phyloP scores from a whole-genome alignment of 768 basidiomycete species.

The Leccinellum luteum region DNA sequence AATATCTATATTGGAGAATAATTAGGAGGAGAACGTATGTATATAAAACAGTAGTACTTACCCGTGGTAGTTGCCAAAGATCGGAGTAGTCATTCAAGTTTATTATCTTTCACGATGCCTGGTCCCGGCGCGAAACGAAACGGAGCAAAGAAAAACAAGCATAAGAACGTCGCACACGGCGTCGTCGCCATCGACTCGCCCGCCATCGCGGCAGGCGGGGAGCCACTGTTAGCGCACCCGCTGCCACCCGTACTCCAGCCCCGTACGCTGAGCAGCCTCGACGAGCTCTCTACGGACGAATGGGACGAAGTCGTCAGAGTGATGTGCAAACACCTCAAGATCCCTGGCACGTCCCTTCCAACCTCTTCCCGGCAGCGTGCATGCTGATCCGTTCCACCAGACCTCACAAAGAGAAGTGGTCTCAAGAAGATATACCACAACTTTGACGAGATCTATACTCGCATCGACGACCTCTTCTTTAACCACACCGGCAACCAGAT shows the following conservation, averaged over 20 bases:
- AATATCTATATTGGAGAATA: too few species aligned
- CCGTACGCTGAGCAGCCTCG: slow-evolving; percentile 12
- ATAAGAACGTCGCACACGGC: slow-evolving; percentile 1
- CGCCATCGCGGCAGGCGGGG: background rate
- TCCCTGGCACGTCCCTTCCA: slow-evolving; percentile 45
- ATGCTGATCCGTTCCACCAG: slow-evolving; percentile 33
- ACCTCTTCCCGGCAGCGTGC: too few species aligned
- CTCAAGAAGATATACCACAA: slow-evolving; percentile 61
- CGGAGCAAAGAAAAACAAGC: slow-evolving; percentile 18
- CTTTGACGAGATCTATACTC: slow-evolving; percentile 50
- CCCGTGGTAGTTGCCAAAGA: slow-evolving; percentile 77
- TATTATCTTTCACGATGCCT: slow-evolving; percentile 17
- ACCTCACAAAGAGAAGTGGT: slow-evolving; percentile 53
- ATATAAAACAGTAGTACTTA: too few species aligned
- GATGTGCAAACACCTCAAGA: slow-evolving; percentile 48
- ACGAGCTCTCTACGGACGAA: slow-evolving; percentile 34
- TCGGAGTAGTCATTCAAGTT: background rate
- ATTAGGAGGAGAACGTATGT: too few species aligned
- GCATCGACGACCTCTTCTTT: slow-evolving; percentile 49
- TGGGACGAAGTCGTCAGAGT: slow-evolving; percentile 48
- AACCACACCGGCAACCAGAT: slow-evolving; percentile 42
- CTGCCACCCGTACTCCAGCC: slow-evolving; percentile 19
- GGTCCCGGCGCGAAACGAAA: slow-evolving; percentile 25
- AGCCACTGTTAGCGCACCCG: background rate
- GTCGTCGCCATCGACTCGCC: slow-evolving; percentile 1